Base-by-base conservation (phyloP, 768 basidiomycete genomes). In the Tylopilus subfusipes region DNA sequence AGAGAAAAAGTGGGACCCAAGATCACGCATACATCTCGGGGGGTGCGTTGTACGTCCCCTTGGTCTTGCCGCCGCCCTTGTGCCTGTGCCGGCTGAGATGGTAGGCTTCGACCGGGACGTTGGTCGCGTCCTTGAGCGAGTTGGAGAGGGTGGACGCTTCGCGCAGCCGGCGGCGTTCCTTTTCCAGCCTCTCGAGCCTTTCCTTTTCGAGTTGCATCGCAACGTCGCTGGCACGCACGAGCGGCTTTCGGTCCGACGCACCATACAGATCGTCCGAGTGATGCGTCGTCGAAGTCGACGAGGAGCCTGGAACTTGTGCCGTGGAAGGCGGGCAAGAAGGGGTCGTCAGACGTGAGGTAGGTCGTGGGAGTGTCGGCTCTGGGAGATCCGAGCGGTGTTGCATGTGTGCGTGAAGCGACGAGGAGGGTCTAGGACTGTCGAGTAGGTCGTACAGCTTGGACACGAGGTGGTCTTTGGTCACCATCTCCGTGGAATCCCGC, bases 121-220 rank as follows among this genome's bases (percentile, higher is more conserved):
- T 68, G 44, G 67, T 70, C 42, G 68, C 47, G 25, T 70, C 69
- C 56, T 62, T 65, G 56, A 70, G 63, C 36, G 68, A 67, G 36
- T 48, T 59, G 39, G 62, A 50, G 2, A 56, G 22, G 40, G 50
- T 19, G 24, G 57, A 33, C 8, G 49, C 30, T 40, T 69, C 66
- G 24, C 62, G 60, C 24, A 57, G 58, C 42, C 71, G 66, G 38
- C 65, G 71, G 22, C 65, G 62, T 52, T 72, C 58, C 55, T 65
- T 57, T 54, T 70, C 63, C 55, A 68, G 33, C 57, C 73, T 63
- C 66, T 75, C 67, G 59, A 72, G 46, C 66, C 73, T 59, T 59
- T 76, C 75, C 52, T 73, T 78, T 62, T 82, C 82, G 24, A 81
- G 62, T 16, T 76, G 80, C 71, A 77, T 75, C 5, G 82, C 82